Evolutionary conservation across 2,329 filamentous ascomycete species (phyloP).

Genomic region (Coniosporium tulheliwenetii): DNA sequence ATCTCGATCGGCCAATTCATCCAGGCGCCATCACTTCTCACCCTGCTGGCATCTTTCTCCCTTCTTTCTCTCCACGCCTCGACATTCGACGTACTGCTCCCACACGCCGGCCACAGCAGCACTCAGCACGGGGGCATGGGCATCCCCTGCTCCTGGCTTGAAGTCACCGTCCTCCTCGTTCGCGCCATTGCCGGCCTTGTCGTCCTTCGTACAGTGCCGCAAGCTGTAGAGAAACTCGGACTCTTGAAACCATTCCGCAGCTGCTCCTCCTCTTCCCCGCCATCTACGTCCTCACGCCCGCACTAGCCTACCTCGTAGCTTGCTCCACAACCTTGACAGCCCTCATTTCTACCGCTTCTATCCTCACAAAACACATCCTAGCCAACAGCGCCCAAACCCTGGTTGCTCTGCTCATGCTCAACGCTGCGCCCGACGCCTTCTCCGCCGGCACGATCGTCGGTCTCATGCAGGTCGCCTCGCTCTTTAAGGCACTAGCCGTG

Average conservation of each 20-base stretch:
- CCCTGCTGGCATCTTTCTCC: slow-evolving; percentile 32
- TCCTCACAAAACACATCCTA: slow-evolving; percentile 27
- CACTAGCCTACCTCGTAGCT: slow-evolving; percentile 20
- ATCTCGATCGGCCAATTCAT: slow-evolving; percentile 29
- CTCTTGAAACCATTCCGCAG: slow-evolving; percentile 27
- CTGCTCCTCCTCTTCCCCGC: slow-evolving; percentile 23
- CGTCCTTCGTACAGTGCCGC: slow-evolving; percentile 21
- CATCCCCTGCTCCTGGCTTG: slow-evolving; percentile 28
- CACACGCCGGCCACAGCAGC: slow-evolving; percentile 29
- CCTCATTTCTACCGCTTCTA: slow-evolving; percentile 21
- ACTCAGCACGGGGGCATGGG: slow-evolving; percentile 28
- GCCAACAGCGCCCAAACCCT: slow-evolving; percentile 24
- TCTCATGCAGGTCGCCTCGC: slow-evolving; percentile 29
- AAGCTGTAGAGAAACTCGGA: slow-evolving; percentile 20
- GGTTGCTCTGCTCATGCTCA: slow-evolving; percentile 29
- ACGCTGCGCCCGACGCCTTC: slow-evolving; percentile 30
- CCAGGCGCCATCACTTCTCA: slow-evolving; percentile 27
- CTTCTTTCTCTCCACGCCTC: slow-evolving; percentile 40
- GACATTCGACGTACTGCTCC: slow-evolving; percentile 34
- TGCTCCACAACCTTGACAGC: slow-evolving; percentile 17
- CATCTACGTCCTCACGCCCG: slow-evolving; percentile 23
- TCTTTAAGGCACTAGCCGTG: slow-evolving; percentile 31
- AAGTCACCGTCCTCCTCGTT: slow-evolving; percentile 24
- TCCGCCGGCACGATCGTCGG: slow-evolving; percentile 31
- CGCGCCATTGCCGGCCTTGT: slow-evolving; percentile 23